Evolutionary conservation across 1,139 yeast genomes (phyloP).

Genomic region (Hanseniaspora gamundiae): DNA sequence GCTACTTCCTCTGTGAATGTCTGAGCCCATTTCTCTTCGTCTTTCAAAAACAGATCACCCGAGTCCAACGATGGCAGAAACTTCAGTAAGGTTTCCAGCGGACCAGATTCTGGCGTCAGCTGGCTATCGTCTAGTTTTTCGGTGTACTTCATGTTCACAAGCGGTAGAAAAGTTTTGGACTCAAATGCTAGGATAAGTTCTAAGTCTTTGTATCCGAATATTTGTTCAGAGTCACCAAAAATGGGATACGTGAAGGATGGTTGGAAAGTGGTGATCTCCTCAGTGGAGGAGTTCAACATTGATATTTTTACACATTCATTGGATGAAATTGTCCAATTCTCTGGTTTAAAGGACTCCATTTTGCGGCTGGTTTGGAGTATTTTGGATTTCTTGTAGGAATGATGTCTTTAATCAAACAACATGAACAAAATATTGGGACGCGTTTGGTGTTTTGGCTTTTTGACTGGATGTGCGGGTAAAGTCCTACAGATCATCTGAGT

Average conservation of each 20-base stretch:
- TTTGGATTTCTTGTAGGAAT: not conserved
- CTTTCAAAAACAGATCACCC: constrained; percentile 42
- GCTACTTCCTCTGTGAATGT: constrained; percentile 34
- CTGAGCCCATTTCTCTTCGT: constrained; percentile 58
- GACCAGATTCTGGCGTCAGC: constrained; percentile 18
- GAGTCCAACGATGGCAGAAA: constrained; percentile 39
- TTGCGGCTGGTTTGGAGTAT: not conserved
- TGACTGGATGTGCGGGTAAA: too few species aligned
- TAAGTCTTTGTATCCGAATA: constrained; percentile 72
- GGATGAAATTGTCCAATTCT: constrained; percentile 57
- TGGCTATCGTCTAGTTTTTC: constrained; percentile 35
- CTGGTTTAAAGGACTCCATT: constrained; percentile 30
- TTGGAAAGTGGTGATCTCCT: constrained; percentile 45
- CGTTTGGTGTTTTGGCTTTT: too few species aligned
- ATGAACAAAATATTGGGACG: not conserved
- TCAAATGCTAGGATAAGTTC: constrained; percentile 44
- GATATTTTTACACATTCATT: constrained; percentile 50
- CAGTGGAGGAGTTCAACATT: constrained; percentile 31
- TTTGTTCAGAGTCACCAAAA: constrained; percentile 81
- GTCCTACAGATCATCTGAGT: too few species aligned
- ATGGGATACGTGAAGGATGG: constrained; percentile 87
- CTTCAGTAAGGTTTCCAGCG: constrained; percentile 33
- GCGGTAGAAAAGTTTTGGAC: constrained; percentile 40
- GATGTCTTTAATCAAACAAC: not conserved
- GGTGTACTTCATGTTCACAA: constrained; percentile 42